Evolutionary conservation across 495 filamentous ascomycete species (phyloP).

Genomic region (Paragyromitra xinjiangensis): DNA sequence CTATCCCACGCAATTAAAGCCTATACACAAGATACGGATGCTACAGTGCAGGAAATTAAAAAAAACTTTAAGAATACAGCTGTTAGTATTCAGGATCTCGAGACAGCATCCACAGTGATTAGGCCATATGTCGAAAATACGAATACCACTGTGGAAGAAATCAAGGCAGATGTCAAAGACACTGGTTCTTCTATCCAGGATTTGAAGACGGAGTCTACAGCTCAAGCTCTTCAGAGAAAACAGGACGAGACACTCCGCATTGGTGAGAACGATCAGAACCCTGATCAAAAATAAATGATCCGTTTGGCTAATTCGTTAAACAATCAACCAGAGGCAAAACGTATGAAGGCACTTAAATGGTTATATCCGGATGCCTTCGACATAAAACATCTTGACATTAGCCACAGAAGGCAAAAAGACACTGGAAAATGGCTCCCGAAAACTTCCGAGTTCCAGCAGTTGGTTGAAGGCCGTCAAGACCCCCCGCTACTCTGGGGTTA

Average conservation of each 20-base stretch:
- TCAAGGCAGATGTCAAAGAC: neutral
- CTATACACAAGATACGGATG: neutral
- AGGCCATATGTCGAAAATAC: neutral
- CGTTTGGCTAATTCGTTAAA: neutral
- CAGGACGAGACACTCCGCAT: neutral
- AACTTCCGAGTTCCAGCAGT: neutral
- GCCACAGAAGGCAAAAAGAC: constrained; percentile 10
- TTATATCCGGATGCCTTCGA: neutral
- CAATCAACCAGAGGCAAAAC: constrained; percentile 1
- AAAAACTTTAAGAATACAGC: neutral
- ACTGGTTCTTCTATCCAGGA: neutral
- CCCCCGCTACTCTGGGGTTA: constrained; percentile 23
- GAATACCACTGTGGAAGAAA: neutral
- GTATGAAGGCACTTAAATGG: constrained; percentile 7
- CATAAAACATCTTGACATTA: constrained; percentile 13
- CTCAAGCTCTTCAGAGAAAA: neutral
- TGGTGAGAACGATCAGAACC: neutral
- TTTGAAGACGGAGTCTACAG: neutral
- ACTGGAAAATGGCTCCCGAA: constrained; percentile 7
- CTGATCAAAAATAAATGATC: neutral
- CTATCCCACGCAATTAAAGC: constrained; percentile 4
- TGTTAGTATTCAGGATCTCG: neutral
- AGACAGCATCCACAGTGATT: neutral
- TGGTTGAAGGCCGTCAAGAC: neutral
- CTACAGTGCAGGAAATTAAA: neutral